A percentile compares a stretch with the other conserved stretches of the same genome.
phyloP scores from a whole-genome alignment of 1,284 basidiomycete species.

The Violaceomyces palustris region DNA sequence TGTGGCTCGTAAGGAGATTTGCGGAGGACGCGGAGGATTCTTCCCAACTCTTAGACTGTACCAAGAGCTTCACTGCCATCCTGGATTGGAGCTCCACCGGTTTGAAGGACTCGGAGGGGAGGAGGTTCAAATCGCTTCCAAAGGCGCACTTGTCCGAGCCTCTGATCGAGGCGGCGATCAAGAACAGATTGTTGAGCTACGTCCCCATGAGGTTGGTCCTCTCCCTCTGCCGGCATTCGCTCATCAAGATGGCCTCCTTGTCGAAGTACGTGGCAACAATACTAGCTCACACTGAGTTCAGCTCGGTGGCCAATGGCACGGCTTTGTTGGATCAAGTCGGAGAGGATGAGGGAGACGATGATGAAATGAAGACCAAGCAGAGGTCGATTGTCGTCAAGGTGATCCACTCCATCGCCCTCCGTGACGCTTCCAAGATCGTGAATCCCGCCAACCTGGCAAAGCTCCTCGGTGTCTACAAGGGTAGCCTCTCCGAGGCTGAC shows the following conservation, averaged over 20 bases:
- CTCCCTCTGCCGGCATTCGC: slow-evolving; percentile 50
- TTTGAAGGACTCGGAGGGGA: neutral
- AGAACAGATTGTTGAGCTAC: slow-evolving; percentile 59
- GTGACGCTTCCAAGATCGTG: slow-evolving; percentile 72
- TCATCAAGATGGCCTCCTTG: slow-evolving; percentile 8
- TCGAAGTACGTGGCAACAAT: slow-evolving; percentile 29
- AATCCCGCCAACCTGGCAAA: slow-evolving; percentile 75
- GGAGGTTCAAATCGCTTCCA: slow-evolving; percentile 50
- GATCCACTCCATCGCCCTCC: slow-evolving; percentile 65
- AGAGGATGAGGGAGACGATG: slow-evolving; percentile 8
- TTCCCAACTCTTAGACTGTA: slow-evolving; percentile 10
- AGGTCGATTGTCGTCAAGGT: slow-evolving; percentile 56
- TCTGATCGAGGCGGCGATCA: slow-evolving; percentile 64
- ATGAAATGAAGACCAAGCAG: neutral
- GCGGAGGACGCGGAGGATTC: slow-evolving; percentile 51
- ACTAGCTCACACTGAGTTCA: slow-evolving; percentile 27
- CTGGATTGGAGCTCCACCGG: slow-evolving; percentile 3
- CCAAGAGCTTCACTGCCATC: slow-evolving; percentile 11
- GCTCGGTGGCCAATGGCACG: slow-evolving; percentile 9
- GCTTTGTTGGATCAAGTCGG: slow-evolving; percentile 25
- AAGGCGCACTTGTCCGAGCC: slow-evolving; percentile 69
- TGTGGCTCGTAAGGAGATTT: slow-evolving; percentile 52
- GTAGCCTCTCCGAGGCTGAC: slow-evolving; percentile 65
- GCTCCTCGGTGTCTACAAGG: slow-evolving; percentile 68
- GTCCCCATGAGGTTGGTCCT: slow-evolving; percentile 59